Evolutionary conservation across 768 basidiomycete species (phyloP).

Genomic region (Collybiopsis luxurians): DNA sequence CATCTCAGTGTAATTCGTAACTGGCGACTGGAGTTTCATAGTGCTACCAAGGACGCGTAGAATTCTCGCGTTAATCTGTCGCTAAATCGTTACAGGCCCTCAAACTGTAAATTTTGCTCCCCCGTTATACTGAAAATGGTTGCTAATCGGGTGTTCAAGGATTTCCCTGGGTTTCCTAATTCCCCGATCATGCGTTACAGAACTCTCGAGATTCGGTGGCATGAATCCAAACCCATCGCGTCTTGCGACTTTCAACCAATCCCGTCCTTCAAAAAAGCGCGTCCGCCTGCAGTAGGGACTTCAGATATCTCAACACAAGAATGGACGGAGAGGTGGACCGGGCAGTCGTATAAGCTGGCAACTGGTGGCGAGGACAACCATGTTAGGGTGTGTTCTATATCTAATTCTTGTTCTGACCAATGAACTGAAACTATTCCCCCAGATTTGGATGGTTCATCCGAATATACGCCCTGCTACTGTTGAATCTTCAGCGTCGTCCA

Average conservation of each 20-base stretch:
- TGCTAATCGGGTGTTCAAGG: background rate
- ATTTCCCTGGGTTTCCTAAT: background rate
- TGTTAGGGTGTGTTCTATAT: constrained; percentile 72
- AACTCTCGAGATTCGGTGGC: constrained; percentile 94
- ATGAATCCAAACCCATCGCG: constrained; percentile 93
- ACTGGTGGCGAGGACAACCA: constrained; percentile 97
- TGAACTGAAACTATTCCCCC: constrained; percentile 1
- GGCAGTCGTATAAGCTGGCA: constrained; percentile 85
- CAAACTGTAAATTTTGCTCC: background rate
- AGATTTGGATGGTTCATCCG: constrained; percentile 96
- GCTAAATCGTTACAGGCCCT: too few relatives aligned
- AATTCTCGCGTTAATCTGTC: background rate
- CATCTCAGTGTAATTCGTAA: background rate
- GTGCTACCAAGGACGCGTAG: background rate
- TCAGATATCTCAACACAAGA: constrained; percentile 27
- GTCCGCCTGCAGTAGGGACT: constrained; percentile 41
- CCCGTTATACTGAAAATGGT: too few relatives aligned
- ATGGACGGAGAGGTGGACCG: constrained; percentile 47
- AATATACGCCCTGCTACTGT: constrained; percentile 70
- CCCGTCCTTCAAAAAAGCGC: constrained; percentile 71
- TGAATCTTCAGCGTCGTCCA: constrained; percentile 26
- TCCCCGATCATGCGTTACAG: constrained; percentile 70
- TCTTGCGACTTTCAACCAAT: constrained; percentile 94
- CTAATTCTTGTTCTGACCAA: background rate
- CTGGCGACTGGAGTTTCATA: background rate